These are phyloP conservation scores for Hebeloma cylindrosporum DNA, from an alignment of 768 basidiomycete genomes.

Conservation along the genomic window DNA sequence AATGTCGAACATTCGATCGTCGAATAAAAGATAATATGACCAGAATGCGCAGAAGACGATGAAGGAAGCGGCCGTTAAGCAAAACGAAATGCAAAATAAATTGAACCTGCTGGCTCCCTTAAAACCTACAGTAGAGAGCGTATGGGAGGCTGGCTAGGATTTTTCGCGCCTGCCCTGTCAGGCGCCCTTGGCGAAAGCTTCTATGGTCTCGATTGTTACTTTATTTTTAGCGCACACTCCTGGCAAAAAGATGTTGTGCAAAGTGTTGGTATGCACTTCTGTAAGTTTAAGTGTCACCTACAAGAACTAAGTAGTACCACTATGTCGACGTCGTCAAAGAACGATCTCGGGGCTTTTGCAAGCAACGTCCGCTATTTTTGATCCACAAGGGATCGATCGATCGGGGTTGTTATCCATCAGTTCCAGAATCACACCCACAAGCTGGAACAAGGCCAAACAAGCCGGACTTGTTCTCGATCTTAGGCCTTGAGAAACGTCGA, in stretches of 20 bases:
- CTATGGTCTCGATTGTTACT: background rate
- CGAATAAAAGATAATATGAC: too few species aligned
- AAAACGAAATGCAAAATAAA: constrained; percentile 1
- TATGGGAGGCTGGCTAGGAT: constrained; percentile 18
- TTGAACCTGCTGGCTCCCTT: background rate
- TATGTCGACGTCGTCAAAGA: background rate
- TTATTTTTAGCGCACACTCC: constrained; percentile 14
- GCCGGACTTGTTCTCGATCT: constrained; percentile 4
- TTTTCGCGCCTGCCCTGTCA: constrained; percentile 1
- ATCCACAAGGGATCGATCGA: background rate
- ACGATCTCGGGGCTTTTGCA: background rate
- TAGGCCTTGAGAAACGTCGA: background rate
- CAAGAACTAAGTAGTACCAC: background rate
- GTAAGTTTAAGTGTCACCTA: too few species aligned
- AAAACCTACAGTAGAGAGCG: constrained; percentile 3
- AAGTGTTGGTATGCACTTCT: too few species aligned
- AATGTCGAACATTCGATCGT: constrained; percentile 5
- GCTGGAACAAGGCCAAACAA: constrained; percentile 19
- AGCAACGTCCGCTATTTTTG: too few species aligned
- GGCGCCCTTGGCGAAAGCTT: background rate
- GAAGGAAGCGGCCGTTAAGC: background rate
- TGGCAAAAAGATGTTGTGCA: background rate
- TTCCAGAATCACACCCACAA: background rate
- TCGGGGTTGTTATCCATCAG: background rate
- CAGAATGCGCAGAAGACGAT: background rate